Evolutionary conservation across 106 monocot species (phyloP), one percentile per base, ranked within the genome.

Genomic region (Acorus calamus): DNA sequence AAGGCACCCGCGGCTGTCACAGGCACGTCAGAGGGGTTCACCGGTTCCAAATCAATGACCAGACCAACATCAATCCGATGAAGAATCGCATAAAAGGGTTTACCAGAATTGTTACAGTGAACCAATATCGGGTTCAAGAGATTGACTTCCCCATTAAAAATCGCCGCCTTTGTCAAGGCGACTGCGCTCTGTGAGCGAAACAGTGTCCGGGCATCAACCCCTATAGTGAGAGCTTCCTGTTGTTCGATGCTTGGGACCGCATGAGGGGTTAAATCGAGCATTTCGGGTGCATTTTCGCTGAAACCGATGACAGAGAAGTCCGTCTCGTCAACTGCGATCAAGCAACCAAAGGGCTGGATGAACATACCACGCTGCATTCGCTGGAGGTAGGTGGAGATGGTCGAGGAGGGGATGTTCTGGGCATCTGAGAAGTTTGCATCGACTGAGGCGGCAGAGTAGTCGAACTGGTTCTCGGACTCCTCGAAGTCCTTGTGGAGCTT

Each of bases 171-270:
- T 44, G 82, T 81, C 60, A 94, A 62, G 14, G 94, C 89, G 43
- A 61, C 50, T 10, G 77, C 58, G 64, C 81, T 73, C 0, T 68
- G 78, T 3, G 83, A 63, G 3, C 61, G 67, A 65, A 94, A 94
- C 46, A 94, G 76, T 4, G 81, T 60, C 41, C 86, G 65, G 5
- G 56, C 81, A 60, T 94, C 89, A 0, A 67, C 74, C 2, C 94
- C 94, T 11, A 94, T 65, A 1, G 81, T 43, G 7, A 89, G 64
- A 50, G 74, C 79, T 7, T 79, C 81, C 44, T 50, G 75, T 63
- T 93, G 85, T 14, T 86, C 93, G 2, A 94, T 83, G 81, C 74
- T 86, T 44, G 93, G 93, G 3, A 94, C 89, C 11, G 93, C 89
- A 62, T 83, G 89, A 7, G 86, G 81, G 41, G 77, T 65, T 14